Base-by-base conservation (phyloP, 2,329 filamentous ascomycete species). In the Thielaviopsis populi region DNA sequence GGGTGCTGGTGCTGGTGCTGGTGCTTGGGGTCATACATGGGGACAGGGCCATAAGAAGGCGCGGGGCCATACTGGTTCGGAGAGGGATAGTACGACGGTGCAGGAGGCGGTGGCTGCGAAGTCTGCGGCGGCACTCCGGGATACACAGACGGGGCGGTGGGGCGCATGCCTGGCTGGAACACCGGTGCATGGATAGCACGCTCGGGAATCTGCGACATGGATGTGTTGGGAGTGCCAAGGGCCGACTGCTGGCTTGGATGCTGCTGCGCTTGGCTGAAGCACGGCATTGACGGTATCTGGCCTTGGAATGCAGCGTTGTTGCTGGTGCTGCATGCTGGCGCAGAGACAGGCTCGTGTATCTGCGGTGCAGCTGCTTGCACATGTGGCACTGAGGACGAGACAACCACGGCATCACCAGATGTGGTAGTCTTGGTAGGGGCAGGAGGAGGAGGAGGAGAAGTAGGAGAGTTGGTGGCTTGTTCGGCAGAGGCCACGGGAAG, bases 201-300 rank as follows among this genome's bases (percentile, higher is more conserved):
- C 74, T 96, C 92, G 1, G 91, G 91, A 67, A 96, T 96, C 70
- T 95, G 91, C 24, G 91, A 92, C 41, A 96, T 78, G 0, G 91
- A 42, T 6, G 19, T 13, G 22, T 13, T 37, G 8, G 24, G 11
- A n/a, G 8, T 46, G 24, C 27, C 46, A 37, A 50, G 27, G 7
- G 42, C 7, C 8, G 42, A 17, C 13, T 41, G 30, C n/a, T 56
- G 53, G n/a, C 24, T 56, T 7, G 53, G 15, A n/a, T 56, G 30
- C 17, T 11, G 50, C n/a, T 30, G 53, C 17, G 27, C 13, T 19
- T 56, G 53, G 15, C 37, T 33, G 27, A 56, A 56, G 8, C n/a
- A 27, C 5, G 17, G 27, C 15, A 54, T 17, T n/a, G 46, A 13
- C 41, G 61, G 61, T 8, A 58, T 46, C 22, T 63, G 61, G 40